Base-by-base conservation (phyloP, 2,329 filamentous ascomycete species). In the Penicillium hordei region DNA sequence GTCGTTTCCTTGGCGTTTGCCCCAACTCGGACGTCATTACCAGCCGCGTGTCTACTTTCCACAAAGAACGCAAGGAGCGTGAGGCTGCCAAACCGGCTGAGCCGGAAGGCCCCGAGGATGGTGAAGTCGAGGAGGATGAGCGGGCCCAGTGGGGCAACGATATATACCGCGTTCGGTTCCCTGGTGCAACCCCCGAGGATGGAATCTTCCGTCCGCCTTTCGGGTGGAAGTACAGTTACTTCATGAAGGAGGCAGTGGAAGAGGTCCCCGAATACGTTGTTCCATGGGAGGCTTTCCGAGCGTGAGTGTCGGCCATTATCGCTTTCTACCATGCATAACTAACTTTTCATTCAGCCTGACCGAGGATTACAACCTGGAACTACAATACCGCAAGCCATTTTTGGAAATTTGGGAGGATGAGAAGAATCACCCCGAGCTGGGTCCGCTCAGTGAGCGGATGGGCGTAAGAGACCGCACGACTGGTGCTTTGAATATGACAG, bases 141-240 rank as follows among this genome's bases (percentile, higher is more conserved):
- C 82, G 79, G 59, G 81, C 90, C 5, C 86, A 91, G 72, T 99
- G 93, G 90, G 93, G 94, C 57, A 99, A 99, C 73, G 86, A 85
- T 61, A 91, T 97, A 72, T 99, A 97, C 76, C 86, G 87, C 21
- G 92, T 99, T 52, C 87, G 89, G 48, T 97, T 99, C 70, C 90
- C 91, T 0, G 89, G 89, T 23, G 83, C 88, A 70, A 92, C 91
- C 0, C 91, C 93, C 5, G 82, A 86, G 21, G 91, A 97, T 72
- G 94, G 94, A 52, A 83, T 94, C 33, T 99, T 99, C 78, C 87
- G 94, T 5, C 94, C 94, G 5, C 91, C 94, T 0, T 97, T 92
- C 72, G 94, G 93, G 49, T 97, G 94, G 93, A 96, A 94, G 75
- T 99, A 99, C 78, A 96, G 87, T 71, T 99, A 96, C 80, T 96